Evolutionary conservation across 2,329 filamentous ascomycete genomes (phyloP), one percentile per base, ranked within the genome.

Genomic region (Phaeophleospora eucalypticola): DNA sequence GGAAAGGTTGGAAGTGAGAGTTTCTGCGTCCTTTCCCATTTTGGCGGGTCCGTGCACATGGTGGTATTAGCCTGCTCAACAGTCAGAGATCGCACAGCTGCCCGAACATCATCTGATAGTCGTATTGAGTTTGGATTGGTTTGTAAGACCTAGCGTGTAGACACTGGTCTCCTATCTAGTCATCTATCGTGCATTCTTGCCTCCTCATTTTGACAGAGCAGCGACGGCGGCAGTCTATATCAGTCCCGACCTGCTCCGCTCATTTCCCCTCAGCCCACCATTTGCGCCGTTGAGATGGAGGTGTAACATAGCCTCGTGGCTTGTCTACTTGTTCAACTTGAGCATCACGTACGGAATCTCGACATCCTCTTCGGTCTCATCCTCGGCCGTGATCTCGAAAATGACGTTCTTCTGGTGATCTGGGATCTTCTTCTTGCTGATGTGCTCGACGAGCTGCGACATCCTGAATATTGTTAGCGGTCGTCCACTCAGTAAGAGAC

Each of bases 321-420:
- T 33, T 7, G 21, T 42, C 43, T 53, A 73, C 60, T 76, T 73
- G 49, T 70, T 64, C 56, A 89, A 72, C 74, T 84, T 91, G 56
- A 95, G 82, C 82, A 91, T 95, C 62, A 97, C 88, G 68, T 95
- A 97, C 3, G 93, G 93, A 57, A 97, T 86, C 71, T 98, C 93
- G 1, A 97, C 91, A 67, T 98, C 93, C 71, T 97, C 89, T 54
- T 87, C 91, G 3, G 82, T 84, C 63, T 81, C 74, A 64, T 97
- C 93, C 66, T 97, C 91, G 0, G 86, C 88, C 4, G 93, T 94
- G 57, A 96, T 86, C 74, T 97, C 93, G 64, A 97, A 94, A 60
- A 97, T 96, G 53, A 97, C 81, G 62, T 95, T 91, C 77, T 87
- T 93, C 73, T 95, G 89, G 66, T 97, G 91, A 3, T 81, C 79